Evolutionary conservation across 1,284 basidiomycete genomes (phyloP).

Genomic region (Ustilago esculenta): DNA sequence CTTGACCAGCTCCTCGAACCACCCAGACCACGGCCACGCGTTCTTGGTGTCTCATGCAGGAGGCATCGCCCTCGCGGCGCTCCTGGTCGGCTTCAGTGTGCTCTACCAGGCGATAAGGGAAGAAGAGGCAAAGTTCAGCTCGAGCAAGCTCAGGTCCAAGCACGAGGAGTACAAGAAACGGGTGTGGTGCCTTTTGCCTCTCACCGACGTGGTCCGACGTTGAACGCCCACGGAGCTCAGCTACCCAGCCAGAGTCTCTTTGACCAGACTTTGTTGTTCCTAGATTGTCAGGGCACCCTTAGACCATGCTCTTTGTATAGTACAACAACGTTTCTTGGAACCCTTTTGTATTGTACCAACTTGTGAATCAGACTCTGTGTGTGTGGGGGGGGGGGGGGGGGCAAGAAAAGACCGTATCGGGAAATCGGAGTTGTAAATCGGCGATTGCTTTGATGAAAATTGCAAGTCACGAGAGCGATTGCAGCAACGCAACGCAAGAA

Average conservation of each 20-base stretch:
- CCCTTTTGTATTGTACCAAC: too few relatives aligned
- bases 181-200: constrained; percentile 39
- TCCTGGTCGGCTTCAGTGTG: constrained; percentile 28
- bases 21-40: constrained; percentile 35
- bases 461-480: constrained; percentile 31
- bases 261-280: too few relatives aligned
- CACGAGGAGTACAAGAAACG: constrained; percentile 35
- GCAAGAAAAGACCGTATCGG: neutral
- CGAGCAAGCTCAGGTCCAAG: constrained; percentile 36
- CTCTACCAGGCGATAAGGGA: constrained; percentile 36
- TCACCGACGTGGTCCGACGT: constrained; percentile 23
- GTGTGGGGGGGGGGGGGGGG: neutral
- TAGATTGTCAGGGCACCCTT: too few relatives aligned
- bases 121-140: constrained; percentile 45
- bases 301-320: too few relatives aligned
- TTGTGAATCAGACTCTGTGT: neutral
- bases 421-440: constrained; percentile 13
- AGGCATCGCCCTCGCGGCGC: constrained; percentile 16
- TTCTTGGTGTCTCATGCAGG: constrained; percentile 38
- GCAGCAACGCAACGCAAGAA: too few relatives aligned
- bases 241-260: too few relatives aligned
- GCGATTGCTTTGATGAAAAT: constrained; percentile 5
- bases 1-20: constrained; percentile 35
- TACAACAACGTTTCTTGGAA: too few relatives aligned
- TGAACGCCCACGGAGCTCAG: neutral